Evolutionary conservation across 1,139 yeast species (phyloP).

Genomic region (Yamadazyma epiphylla): DNA sequence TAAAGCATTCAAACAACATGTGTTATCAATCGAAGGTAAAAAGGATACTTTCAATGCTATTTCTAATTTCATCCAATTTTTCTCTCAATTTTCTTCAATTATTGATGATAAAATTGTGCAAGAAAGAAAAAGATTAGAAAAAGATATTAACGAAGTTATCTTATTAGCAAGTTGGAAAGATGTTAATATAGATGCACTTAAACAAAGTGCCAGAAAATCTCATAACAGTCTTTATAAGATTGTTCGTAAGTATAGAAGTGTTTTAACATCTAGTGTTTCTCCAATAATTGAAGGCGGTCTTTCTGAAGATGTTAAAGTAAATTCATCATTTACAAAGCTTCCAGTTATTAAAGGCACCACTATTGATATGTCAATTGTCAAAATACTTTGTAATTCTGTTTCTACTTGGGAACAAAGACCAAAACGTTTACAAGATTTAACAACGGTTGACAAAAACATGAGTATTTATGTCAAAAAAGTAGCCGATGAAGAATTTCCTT

Average conservation of each 20-base stretch:
- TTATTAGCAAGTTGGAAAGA: conserved; percentile 96
- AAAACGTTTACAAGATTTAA: conserved; percentile 46
- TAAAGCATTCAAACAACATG: conserved; percentile 59
- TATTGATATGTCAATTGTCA: conserved; percentile 12
- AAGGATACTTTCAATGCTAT: conserved; percentile 40
- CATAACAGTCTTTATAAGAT: conserved; percentile 81
- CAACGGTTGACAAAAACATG: conserved; percentile 55
- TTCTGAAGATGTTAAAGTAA: conserved; percentile 13
- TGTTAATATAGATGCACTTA: conserved; percentile 87
- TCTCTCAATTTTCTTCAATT: conserved; percentile 55
- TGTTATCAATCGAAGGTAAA: conserved; percentile 17
- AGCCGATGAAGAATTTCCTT: conserved; percentile 28
- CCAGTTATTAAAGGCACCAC: conserved; percentile 14
- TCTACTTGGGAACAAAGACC: conserved; percentile 57
- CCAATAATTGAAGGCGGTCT: conserved; percentile 64
- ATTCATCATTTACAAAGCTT: conserved; percentile 2
- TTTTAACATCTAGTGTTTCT: conserved; percentile 53
- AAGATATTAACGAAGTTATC: conserved; percentile 80
- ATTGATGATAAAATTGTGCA: conserved; percentile 43
- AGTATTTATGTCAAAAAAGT: conserved; percentile 40
- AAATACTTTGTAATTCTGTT: conserved; percentile 19
- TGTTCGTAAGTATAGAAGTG: conserved; percentile 74
- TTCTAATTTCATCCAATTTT: conserved; percentile 60
- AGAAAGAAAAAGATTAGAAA: conserved; percentile 57
- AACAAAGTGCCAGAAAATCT: conserved; percentile 87